phyloP scores from a whole-genome alignment of 257 asterid species.

The Avicennia marina region DNA sequence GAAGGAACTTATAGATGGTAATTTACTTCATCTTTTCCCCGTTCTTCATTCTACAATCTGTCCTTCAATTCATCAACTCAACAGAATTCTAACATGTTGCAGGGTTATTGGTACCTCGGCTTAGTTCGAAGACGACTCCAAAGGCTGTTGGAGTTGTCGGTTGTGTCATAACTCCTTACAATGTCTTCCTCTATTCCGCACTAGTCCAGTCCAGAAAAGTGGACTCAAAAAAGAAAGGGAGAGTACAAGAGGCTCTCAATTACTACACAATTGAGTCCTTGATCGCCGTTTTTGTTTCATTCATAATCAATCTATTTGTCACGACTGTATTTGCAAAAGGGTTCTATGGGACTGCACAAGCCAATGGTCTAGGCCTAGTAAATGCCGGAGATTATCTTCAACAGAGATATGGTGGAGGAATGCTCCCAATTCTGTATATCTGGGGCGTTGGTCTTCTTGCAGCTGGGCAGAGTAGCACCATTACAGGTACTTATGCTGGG shows the following conservation, averaged over 20 bases:
- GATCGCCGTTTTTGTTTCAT: constrained; percentile 55
- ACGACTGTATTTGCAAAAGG: constrained; percentile 71
- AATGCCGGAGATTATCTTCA: constrained; percentile 67
- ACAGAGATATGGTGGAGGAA: constrained; percentile 52
- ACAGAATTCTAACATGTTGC: background rate
- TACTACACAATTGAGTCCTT: constrained; percentile 65
- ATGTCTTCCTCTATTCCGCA: constrained; percentile 73
- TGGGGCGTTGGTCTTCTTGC: constrained; percentile 74
- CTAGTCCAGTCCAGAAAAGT: constrained; percentile 72
- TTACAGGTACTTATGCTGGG: constrained; percentile 71
- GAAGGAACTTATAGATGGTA: constrained; percentile 57
- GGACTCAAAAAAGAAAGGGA: constrained; percentile 46
- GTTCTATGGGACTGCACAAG: constrained; percentile 43
- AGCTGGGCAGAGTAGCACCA: constrained; percentile 80
- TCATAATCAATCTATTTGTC: constrained; percentile 52
- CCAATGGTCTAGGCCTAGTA: constrained; percentile 46
- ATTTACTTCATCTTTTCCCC: background rate
- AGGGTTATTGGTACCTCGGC: constrained; percentile 71
- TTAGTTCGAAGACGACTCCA: constrained; percentile 60
- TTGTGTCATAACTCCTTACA: constrained; percentile 82
- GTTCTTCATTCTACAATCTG: background rate
- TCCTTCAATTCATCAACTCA: background rate
- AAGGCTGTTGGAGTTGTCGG: constrained; percentile 89
- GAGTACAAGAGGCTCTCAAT: constrained; percentile 67
- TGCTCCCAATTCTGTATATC: constrained; percentile 51